Evolutionary conservation across 257 asterid species (phyloP).

Genomic region (Rhazya stricta): DNA sequence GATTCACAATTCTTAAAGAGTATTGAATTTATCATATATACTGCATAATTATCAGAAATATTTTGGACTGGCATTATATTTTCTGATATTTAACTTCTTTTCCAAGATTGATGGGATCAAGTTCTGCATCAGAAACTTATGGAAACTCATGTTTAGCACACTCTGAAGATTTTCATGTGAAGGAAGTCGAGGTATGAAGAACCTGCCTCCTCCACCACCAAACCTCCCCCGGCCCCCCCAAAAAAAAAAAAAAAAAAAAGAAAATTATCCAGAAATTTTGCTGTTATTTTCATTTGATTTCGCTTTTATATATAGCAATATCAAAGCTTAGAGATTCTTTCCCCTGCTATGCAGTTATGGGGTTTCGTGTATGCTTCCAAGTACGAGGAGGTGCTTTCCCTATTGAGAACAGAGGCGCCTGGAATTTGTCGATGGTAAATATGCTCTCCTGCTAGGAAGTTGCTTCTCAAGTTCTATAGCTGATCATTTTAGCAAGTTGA

Average conservation of each 20-base stretch:
- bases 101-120: constrained; percentile 63
- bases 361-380: constrained; percentile 85
- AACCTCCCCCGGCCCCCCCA: neutral
- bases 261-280: neutral
- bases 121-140: constrained; percentile 84
- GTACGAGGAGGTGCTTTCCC: constrained; percentile 67
- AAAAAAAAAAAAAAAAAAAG: neutral
- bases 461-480: neutral
- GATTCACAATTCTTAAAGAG: neutral
- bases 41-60: too few species aligned
- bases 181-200: constrained; percentile 76
- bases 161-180: constrained; percentile 62
- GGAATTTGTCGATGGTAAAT: constrained; percentile 64
- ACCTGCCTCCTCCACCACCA: neutral
- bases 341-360: constrained; percentile 56
- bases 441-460: neutral
- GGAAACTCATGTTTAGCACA: constrained; percentile 75
- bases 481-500: neutral
- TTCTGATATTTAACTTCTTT: neutral
- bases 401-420: constrained; percentile 52
- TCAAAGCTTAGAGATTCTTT: neutral
- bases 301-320: neutral
- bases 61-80: neutral
- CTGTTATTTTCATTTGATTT: neutral
- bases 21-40: too few species aligned